A percentile compares a stretch with the other conserved stretches of the same genome.
These are phyloP conservation scores for Sodiomyces alkalinus DNA, from an alignment of 2,329 filamentous ascomycete genomes.

Conservation along the genomic window DNA sequence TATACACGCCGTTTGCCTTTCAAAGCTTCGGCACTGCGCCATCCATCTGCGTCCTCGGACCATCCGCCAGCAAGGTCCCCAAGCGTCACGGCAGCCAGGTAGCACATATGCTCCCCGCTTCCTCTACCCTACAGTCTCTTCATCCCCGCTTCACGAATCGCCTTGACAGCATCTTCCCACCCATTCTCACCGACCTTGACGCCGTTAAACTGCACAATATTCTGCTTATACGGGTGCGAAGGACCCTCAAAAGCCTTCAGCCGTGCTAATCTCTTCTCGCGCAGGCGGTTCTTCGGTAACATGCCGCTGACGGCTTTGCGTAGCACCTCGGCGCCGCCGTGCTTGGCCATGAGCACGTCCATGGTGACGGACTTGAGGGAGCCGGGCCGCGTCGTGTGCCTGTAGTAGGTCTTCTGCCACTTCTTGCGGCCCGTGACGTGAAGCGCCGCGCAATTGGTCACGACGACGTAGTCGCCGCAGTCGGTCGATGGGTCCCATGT, in stretches of 20 bases:
- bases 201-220: slow-evolving; percentile 60
- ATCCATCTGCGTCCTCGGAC: too few relatives aligned
- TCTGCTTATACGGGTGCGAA: slow-evolving; percentile 81
- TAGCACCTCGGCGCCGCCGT: slow-evolving; percentile 83
- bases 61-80: too few relatives aligned
- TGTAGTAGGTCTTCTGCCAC: slow-evolving; percentile 90
- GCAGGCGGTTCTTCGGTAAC: slow-evolving; percentile 89
- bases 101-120: not conserved
- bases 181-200: slow-evolving; percentile 36
- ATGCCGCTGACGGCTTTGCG: slow-evolving; percentile 89
- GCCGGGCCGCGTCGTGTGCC: slow-evolving; percentile 82
- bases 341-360: slow-evolving; percentile 88
- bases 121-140: slow-evolving; percentile 29
- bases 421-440: slow-evolving; percentile 85
- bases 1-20: too few relatives aligned
- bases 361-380: slow-evolving; percentile 79
- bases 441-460: slow-evolving; percentile 74
- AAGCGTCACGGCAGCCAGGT: too few relatives aligned
- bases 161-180: slow-evolving; percentile 36
- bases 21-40: too few relatives aligned
- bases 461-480: slow-evolving; percentile 97
- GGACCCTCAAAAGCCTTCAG: slow-evolving; percentile 94
- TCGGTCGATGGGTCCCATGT: slow-evolving; percentile 95
- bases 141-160: slow-evolving; percentile 32
- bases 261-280: slow-evolving; percentile 73